Evolutionary conservation across 2,329 filamentous ascomycete species (phyloP), one percentile per base, ranked within the genome.

Genomic region (Phoma sp.): DNA sequence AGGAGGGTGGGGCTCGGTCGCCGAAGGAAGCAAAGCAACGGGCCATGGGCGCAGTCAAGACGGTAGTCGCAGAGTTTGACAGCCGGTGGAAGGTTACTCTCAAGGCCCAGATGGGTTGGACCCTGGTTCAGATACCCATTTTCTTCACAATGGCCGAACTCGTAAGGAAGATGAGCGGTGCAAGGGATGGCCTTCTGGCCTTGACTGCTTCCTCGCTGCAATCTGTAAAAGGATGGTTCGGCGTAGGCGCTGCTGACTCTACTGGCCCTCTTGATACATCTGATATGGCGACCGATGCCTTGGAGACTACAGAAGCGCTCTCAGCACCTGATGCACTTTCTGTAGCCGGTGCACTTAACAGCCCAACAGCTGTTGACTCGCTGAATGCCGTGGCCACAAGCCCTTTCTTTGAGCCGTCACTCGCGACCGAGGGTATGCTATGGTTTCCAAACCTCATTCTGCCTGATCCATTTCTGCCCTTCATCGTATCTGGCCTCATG

Each of bases 371-470:
- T 18, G 13, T 25, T 45, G 4, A 36, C 48, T 11, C 13, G 45
- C 48, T 7, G 60, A 57, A 32, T 54, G 59, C n/a, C 24, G 18
- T 57, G 1, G 36, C 51, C 13, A 42, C 52, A 3, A 68, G 58
- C 40, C 49, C 52, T 6, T 74, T 69, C 64, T 69, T 80, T 29
- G 81, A 85, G 59, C 78, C 79, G 3, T 77, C 79, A 4, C 71
- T 88, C 13, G 77, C 79, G 4, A 77, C 68, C 7, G 85, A 86
- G 71, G 85, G 85, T n/a, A 77, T 80, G 3, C 73, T 85, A 2
- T 88, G 85, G 85, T 86, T 86, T 51, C 77, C 80, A 1, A 78
- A 87, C 65, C 77, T 88, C 11, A 72, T 83, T 4, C 64, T 77
- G 0, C 72, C 82, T 7, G 85, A 88, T 60, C 77, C 83, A 0